phyloP scores from a whole-genome alignment of 768 basidiomycete species.

The Naganishia onofrii region DNA sequence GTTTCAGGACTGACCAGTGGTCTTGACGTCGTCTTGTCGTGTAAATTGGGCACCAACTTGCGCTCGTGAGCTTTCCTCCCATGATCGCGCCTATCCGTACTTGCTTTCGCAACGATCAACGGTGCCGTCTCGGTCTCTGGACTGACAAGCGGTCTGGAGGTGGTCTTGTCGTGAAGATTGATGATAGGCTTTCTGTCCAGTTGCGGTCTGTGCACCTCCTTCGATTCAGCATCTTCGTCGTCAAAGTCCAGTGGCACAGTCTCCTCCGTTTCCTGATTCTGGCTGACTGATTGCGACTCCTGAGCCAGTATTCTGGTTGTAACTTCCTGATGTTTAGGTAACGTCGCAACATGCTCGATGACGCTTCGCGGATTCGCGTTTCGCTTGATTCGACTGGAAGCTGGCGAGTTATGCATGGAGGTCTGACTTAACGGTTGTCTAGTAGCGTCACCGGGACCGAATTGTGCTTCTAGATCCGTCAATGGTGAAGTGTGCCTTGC shows the following conservation, averaged over 20 bases:
- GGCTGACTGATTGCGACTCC: background rate
- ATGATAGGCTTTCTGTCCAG: background rate
- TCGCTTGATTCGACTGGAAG: background rate
- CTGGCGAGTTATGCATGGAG: background rate
- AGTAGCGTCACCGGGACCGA: background rate
- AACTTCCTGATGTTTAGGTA: background rate
- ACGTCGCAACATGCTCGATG: background rate
- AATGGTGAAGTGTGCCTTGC: background rate
- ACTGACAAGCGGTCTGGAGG: conserved; percentile 8
- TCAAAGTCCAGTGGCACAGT: conserved; percentile 9
- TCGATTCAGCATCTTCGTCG: background rate
- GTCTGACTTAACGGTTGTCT: background rate
- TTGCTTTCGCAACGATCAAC: background rate
- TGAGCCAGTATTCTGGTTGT: background rate
- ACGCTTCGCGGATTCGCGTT: background rate
- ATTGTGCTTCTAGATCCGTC: background rate
- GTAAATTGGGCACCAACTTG: background rate
- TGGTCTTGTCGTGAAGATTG: conserved; percentile 19
- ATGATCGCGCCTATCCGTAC: background rate
- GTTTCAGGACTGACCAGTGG: conserved; percentile 1
- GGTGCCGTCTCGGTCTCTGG: background rate
- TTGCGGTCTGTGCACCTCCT: background rate
- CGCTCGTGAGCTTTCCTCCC: background rate
- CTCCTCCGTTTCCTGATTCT: conserved; percentile 14
- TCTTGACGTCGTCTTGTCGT: background rate